Percentiles rank a stretch among this genome's conserved stretches.
These are phyloP conservation scores for Chalciporus chontae DNA, from an alignment of 768 basidiomycete genomes.

Conservation along the genomic window DNA sequence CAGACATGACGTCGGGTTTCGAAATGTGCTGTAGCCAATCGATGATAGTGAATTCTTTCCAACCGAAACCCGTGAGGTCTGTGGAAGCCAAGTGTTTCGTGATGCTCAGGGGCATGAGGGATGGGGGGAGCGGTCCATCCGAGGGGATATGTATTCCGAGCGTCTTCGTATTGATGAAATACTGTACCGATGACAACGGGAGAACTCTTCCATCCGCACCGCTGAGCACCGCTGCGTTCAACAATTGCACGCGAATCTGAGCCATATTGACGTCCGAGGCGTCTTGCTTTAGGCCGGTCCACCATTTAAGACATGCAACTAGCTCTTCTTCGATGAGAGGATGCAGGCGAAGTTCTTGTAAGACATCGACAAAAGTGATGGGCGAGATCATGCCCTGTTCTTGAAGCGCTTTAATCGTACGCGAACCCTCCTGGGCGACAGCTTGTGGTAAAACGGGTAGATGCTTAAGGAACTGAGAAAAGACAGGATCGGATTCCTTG, in stretches of 20 bases:
- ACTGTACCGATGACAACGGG: slow-evolving; percentile 65
- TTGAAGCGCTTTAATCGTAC: slow-evolving; percentile 60
- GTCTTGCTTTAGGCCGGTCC: slow-evolving; percentile 48
- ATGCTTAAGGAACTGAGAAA: slow-evolving; percentile 72
- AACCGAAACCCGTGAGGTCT: slow-evolving; percentile 62
- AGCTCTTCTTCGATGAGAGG: slow-evolving; percentile 73
- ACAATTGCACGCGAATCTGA: slow-evolving; percentile 54
- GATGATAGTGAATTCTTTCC: slow-evolving; percentile 70
- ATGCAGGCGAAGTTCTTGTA: slow-evolving; percentile 67
- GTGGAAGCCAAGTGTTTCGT: slow-evolving; percentile 56
- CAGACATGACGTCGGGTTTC: slow-evolving; percentile 39
- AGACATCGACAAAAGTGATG: slow-evolving; percentile 79
- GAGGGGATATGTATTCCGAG: slow-evolving; percentile 56
- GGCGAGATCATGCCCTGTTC: slow-evolving; percentile 62
- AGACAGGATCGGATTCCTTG: slow-evolving; percentile 67
- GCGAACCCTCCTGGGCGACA: slow-evolving; percentile 51
- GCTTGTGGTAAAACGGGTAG: slow-evolving; percentile 71
- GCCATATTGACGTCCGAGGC: slow-evolving; percentile 34
- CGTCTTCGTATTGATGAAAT: slow-evolving; percentile 64
- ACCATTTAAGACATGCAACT: slow-evolving; percentile 86
- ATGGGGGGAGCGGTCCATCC: slow-evolving; percentile 74
- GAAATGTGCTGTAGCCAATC: slow-evolving; percentile 76
- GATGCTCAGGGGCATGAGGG: slow-evolving; percentile 67
- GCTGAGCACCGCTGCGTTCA: slow-evolving; percentile 66
- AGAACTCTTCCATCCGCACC: slow-evolving; percentile 52